These are phyloP conservation scores for Misopates orontium DNA, from an alignment of 257 asterid genomes.

Conservation along the genomic window DNA sequence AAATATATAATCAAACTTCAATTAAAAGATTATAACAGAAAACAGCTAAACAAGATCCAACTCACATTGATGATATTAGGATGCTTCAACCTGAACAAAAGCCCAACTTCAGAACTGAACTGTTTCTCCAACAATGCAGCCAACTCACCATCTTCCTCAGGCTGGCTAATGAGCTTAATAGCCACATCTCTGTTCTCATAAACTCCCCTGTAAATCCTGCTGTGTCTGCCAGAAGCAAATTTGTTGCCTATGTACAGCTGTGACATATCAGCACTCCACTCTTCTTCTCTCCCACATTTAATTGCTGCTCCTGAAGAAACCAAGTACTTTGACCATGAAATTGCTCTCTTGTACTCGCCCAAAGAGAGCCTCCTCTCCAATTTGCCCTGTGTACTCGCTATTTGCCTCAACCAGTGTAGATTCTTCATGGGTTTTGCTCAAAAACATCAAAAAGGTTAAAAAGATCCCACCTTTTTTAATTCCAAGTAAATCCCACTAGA, in stretches of 20 bases:
- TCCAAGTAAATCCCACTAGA: neutral
- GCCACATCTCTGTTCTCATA: slow-evolving; percentile 89
- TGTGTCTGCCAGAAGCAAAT: slow-evolving; percentile 91
- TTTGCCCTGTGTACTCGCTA: slow-evolving; percentile 68
- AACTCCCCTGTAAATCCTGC: slow-evolving; percentile 89
- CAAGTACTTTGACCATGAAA: slow-evolving; percentile 92
- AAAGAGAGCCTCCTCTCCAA: slow-evolving; percentile 86
- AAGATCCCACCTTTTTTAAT: neutral
- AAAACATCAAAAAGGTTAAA: slow-evolving; percentile 31
- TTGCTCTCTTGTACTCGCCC: slow-evolving; percentile 88
- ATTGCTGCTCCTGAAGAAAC: slow-evolving; percentile 85
- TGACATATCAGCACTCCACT: slow-evolving; percentile 98
- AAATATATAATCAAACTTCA: neutral
- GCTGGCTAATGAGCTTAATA: slow-evolving; percentile 91
- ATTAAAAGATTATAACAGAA: neutral
- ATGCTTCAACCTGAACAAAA: slow-evolving; percentile 76
- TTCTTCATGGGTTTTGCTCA: slow-evolving; percentile 59
- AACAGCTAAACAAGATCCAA: slow-evolving; percentile 22
- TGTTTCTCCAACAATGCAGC: slow-evolving; percentile 89
- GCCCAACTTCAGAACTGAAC: slow-evolving; percentile 84
- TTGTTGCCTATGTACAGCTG: slow-evolving; percentile 87
- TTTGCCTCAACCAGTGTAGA: slow-evolving; percentile 73
- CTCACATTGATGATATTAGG: slow-evolving; percentile 93
- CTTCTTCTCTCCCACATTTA: slow-evolving; percentile 70
- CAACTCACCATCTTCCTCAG: slow-evolving; percentile 89